A percentile compares a stretch with the other conserved stretches of the same genome.
Evolutionary conservation across 2,329 filamentous ascomycete genomes (phyloP).

Genomic region (Amesomyces nigricolor): DNA sequence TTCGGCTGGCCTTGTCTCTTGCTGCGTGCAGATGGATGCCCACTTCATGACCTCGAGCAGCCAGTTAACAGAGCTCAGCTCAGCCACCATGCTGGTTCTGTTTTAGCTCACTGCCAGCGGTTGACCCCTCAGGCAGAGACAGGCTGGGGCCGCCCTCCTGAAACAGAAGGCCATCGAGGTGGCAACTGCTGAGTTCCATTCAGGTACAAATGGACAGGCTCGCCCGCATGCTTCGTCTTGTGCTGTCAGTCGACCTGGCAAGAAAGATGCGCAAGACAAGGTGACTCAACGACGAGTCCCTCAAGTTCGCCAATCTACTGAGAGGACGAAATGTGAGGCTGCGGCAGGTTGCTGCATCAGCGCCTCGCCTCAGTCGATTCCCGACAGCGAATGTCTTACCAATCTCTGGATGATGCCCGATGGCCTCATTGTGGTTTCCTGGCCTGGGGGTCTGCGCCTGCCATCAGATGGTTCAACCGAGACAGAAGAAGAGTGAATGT

Average conservation of each 20-base stretch:
- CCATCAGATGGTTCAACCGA: too few species aligned
- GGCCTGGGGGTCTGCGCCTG: too few species aligned
- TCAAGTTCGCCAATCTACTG: too few species aligned
- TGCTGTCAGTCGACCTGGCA: neutral
- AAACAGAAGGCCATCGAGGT: constrained; percentile 1
- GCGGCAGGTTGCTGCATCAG: too few species aligned
- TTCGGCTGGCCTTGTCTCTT: constrained; percentile 14
- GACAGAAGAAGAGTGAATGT: too few species aligned
- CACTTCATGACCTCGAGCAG: constrained; percentile 19
- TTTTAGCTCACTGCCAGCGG: constrained; percentile 11
- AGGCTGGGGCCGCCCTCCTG: constrained; percentile 1
- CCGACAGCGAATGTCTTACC: too few species aligned
- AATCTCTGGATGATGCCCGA: too few species aligned
- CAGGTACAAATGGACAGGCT: constrained; percentile 17
- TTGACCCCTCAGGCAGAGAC: constrained; percentile 2
- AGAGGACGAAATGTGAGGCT: too few species aligned
- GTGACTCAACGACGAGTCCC: neutral
- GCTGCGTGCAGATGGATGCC: constrained; percentile 17
- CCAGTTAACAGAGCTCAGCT: constrained; percentile 17
- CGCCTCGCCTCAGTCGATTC: too few species aligned
- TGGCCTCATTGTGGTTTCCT: too few species aligned
- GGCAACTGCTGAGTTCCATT: constrained; percentile 17
- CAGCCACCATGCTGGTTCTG: constrained; percentile 16
- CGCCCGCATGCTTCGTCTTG: neutral
- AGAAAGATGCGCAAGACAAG: neutral